phyloP scores from a whole-genome alignment of 495 filamentous ascomycete species.

The Podospora australis region DNA sequence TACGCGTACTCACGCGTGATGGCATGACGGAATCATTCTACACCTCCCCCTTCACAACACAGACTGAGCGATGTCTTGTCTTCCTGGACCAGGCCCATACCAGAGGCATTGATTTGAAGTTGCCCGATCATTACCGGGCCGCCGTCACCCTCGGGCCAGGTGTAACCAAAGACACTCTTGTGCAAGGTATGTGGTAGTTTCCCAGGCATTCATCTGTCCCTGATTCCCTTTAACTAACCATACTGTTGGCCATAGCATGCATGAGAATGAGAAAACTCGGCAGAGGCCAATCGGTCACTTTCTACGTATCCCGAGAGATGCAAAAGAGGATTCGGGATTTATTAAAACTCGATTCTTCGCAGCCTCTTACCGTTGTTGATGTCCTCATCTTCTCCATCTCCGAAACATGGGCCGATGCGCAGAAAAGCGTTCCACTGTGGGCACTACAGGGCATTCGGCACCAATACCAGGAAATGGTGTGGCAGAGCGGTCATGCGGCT shows the following conservation, averaged over 20 bases:
- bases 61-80: constrained; percentile 30
- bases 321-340: constrained; percentile 30
- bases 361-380: constrained; percentile 35
- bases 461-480: constrained; percentile 26
- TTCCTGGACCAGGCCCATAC: constrained; percentile 71
- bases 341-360: neutral
- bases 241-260: constrained; percentile 41
- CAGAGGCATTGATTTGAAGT: constrained; percentile 62
- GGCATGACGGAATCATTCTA: constrained; percentile 46
- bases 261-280: constrained; percentile 62
- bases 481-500: constrained; percentile 14
- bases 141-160: constrained; percentile 62
- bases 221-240: neutral
- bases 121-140: constrained; percentile 55
- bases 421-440: constrained; percentile 52
- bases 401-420: constrained; percentile 46
- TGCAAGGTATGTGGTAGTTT: constrained; percentile 70
- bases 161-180: constrained; percentile 63
- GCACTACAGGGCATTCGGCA: constrained; percentile 51
- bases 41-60: constrained; percentile 52
- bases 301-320: constrained; percentile 50
- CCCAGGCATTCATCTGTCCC: constrained; percentile 41
- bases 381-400: constrained; percentile 54
- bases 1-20: constrained; percentile 37
- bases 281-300: constrained; percentile 54